A percentile compares a stretch with the other conserved stretches of the same genome.
Conservation (phyloP, 108 stramenopile genomes). For the Asterionellopsis glacialis region DNA sequence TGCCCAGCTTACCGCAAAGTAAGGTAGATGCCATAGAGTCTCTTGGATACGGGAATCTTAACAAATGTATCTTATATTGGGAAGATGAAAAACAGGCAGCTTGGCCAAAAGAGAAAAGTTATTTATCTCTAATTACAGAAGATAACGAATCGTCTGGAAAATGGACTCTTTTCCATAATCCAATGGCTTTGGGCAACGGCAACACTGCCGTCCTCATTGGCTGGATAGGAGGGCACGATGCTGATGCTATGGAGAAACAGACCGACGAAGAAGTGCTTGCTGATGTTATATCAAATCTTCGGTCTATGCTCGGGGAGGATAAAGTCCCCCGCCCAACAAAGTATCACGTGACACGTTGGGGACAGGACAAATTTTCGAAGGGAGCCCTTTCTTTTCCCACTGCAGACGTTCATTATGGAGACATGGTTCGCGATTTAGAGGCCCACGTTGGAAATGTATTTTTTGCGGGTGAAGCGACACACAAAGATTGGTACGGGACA, state of each 20-base stretch:
- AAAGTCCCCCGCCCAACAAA: conserved; percentile 26
- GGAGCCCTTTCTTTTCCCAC: conserved; percentile 27
- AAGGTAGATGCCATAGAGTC: conserved; percentile 47
- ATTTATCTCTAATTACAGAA: conserved; percentile 17
- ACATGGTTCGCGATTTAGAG: neutral
- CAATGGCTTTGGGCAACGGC: conserved; percentile 8
- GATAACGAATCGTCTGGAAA: conserved; percentile 13
- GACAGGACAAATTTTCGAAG: conserved; percentile 18
- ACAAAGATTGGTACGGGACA: conserved; percentile 12
- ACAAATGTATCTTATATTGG: conserved; percentile 47
- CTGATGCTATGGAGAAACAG: conserved; percentile 12
- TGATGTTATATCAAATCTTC: conserved; percentile 20
- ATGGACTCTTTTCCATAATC: conserved; percentile 24
- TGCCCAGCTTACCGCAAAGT: conserved; percentile 34
- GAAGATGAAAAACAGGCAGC: conserved; percentile 10
- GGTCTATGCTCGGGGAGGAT: conserved; percentile 18
- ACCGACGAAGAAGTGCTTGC: conserved; percentile 26
- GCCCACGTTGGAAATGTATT: conserved; percentile 9
- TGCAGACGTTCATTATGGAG: conserved; percentile 2
- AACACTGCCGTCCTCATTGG: conserved; percentile 10
- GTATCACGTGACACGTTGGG: conserved; percentile 31
- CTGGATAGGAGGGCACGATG: conserved; percentile 16
- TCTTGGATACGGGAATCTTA: conserved; percentile 49
- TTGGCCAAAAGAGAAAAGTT: conserved; percentile 21
- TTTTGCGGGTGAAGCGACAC: conserved; percentile 36